phyloP scores from a whole-genome alignment of 805 yeast genomes.

The Sugiyamaella americana region DNA sequence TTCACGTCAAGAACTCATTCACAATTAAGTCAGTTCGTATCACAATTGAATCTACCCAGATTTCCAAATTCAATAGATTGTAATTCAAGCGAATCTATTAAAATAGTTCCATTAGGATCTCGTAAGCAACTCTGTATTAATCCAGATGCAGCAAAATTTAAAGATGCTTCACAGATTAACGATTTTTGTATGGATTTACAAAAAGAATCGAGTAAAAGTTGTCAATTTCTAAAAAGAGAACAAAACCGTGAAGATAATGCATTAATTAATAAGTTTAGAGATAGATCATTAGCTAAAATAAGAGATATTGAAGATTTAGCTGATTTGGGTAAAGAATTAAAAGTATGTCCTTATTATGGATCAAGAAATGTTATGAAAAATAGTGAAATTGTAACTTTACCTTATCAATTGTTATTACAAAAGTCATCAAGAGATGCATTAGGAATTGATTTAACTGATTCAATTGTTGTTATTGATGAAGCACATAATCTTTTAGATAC shows the following conservation, averaged over 20 bases:
- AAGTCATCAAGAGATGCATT: slow-evolving; percentile 53
- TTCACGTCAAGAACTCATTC: slow-evolving; percentile 89
- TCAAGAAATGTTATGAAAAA: slow-evolving; percentile 48
- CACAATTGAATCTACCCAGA: slow-evolving; percentile 56
- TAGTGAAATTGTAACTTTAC: slow-evolving; percentile 75
- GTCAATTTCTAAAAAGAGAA: slow-evolving; percentile 38
- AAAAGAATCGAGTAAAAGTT: slow-evolving; percentile 34
- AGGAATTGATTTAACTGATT: slow-evolving; percentile 50
- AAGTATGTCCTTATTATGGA: slow-evolving; percentile 79
- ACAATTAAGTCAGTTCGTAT: slow-evolving; percentile 73
- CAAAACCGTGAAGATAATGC: slow-evolving; percentile 30
- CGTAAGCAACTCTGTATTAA: slow-evolving; percentile 81
- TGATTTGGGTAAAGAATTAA: slow-evolving; percentile 47
- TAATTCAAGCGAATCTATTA: slow-evolving; percentile 44
- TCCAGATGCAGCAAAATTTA: slow-evolving; percentile 46
- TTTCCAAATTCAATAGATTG: slow-evolving; percentile 55
- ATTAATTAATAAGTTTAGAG: slow-evolving; percentile 42
- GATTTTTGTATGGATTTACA: slow-evolving; percentile 78
- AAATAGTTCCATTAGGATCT: slow-evolving; percentile 72
- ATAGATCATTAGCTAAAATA: slow-evolving; percentile 48
- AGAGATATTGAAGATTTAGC: slow-evolving; percentile 78
- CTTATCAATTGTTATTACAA: slow-evolving; percentile 73
- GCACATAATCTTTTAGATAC: slow-evolving; percentile 87
- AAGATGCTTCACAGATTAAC: slow-evolving; percentile 52
- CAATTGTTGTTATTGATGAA: slow-evolving; percentile 80